Base-by-base conservation (phyloP, 805 yeast genomes). In the Tetrapisispora phaffii region DNA sequence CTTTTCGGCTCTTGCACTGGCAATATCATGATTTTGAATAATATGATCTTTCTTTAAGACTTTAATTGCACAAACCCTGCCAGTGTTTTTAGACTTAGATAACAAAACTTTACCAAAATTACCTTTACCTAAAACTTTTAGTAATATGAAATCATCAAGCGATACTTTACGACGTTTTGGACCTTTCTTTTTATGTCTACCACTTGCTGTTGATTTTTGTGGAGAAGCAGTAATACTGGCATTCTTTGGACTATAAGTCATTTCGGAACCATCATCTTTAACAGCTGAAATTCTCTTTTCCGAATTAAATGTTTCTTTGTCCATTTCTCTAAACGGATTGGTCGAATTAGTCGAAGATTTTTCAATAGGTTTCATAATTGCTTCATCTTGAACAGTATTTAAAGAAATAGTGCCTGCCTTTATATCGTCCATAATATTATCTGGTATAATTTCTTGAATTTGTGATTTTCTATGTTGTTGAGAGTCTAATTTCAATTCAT, bases 51-150 rank as follows among this genome's bases (percentile, higher is more conserved):
- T 93, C 74, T 93, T 93, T 66, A 93, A 75, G 22, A 93, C 97
- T 68, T 93, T 93, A 46, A 93, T 89, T 23, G 99, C 99, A 69
- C 96, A 93, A 45, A 93, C 67, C 45, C 79, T 76, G 44, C 77
- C 76, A 0, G 90, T 80, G 49, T 81, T 83, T 60, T 90, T 81
- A 15, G 96, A 85, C 67, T 90, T 96, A 1, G 97, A 97, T 54
- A 93, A 75, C 89, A 93, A 86, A 46, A 93, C 98, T 62, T 93
- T 93, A 67, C 99, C 99, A 63, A 93, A 93, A 64, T 93, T 93
- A 68, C 99, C 99, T 63, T 89, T 93, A 56, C 99, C 99, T 47
- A 93, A 74, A 9, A 93, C 98, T 9, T 97, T 95, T 54, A 93
- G 68, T 59, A 93, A 84, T 54, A 86, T 83, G 73, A 93, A 93